Evolutionary conservation across 306 rosid species (phyloP), one percentile per base, ranked within the genome.

Genomic region (Dryas octopetala): DNA sequence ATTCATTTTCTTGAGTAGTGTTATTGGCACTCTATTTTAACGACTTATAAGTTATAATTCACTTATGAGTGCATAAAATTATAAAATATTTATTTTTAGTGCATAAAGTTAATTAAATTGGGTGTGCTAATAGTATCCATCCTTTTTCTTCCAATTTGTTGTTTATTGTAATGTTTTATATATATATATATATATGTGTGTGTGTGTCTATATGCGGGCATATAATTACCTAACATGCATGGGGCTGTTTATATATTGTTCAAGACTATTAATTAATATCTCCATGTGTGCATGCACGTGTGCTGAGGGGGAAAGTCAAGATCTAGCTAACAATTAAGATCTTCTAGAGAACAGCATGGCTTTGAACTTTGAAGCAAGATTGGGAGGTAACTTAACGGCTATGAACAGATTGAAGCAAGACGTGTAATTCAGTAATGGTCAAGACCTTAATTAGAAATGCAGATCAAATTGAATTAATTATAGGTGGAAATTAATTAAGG

Each of bases 251-350:
- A 6, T 48, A 68, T 3, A 46, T 66, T 19, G 54, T 43, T 66
- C 16, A 17, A 17, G 15, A 13, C 26, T 15, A 23, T 44, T 4
- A 32, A 23, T 44, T 4, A 32, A 32, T 32, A 55, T 44, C 44
- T 19, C 66, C 74, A 71, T 71, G 51, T 55, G 75, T 71, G 62
- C 41, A 19, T 71, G 62, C 41, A 19, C 26, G 66, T 71, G 57
- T 45, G 55, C 4, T 40, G 67, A 62, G 12, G 4, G 6, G 12
- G 48, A 62, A 73, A 73, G 76, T 59, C 76, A 58, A 46, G 47
- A 59, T 73, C n/a, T 26, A 45, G 58, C 26, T 45, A 15, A 45
- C 23, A 58, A 32, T 32, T 64, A 44, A 4, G 46, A 14, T 68
- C 10, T 11, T 38, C 26, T 0, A 17, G 19, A 72, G 55, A 59